A percentile compares a stretch with the other conserved stretches of the same genome.
Conservation (phyloP, 352 stramenopile genomes). For the Pythium insidiosum region DNA sequence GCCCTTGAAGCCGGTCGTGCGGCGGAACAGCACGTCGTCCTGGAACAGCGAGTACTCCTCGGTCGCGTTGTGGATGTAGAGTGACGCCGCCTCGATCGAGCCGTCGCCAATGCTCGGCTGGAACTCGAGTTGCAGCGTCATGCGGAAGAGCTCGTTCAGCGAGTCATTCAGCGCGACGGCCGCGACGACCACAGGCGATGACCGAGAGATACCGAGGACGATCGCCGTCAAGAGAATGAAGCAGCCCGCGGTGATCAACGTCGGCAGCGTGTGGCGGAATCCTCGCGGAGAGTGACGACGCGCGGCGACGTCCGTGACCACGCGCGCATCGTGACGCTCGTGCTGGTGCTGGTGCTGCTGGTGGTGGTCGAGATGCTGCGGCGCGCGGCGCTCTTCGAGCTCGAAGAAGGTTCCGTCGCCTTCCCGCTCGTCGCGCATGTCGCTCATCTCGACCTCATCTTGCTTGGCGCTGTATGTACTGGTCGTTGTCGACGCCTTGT, state of each 20-base stretch:
- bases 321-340: too few relatives aligned
- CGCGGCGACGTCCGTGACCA: too few relatives aligned
- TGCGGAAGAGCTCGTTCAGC: too few relatives aligned
- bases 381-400: too few relatives aligned
- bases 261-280: not conserved
- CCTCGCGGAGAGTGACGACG: too few relatives aligned
- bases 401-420: too few relatives aligned
- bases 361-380: too few relatives aligned
- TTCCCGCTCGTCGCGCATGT: too few relatives aligned
- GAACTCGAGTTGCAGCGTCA: too few relatives aligned
- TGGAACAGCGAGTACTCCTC: conserved; percentile 34
- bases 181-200: not conserved
- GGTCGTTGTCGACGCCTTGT: not conserved
- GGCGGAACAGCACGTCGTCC: conserved; percentile 28
- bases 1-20: conserved; percentile 32
- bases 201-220: not conserved
- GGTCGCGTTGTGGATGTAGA: conserved; percentile 27
- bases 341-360: too few relatives aligned
- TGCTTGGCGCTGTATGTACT: not conserved
- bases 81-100: not conserved
- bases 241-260: not conserved
- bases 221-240: not conserved
- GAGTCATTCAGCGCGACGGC: conserved; percentile 11
- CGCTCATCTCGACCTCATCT: too few relatives aligned
- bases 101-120: too few relatives aligned